Base-by-base conservation (phyloP, 257 asterid species). In the Primulina huaijiensis region DNA sequence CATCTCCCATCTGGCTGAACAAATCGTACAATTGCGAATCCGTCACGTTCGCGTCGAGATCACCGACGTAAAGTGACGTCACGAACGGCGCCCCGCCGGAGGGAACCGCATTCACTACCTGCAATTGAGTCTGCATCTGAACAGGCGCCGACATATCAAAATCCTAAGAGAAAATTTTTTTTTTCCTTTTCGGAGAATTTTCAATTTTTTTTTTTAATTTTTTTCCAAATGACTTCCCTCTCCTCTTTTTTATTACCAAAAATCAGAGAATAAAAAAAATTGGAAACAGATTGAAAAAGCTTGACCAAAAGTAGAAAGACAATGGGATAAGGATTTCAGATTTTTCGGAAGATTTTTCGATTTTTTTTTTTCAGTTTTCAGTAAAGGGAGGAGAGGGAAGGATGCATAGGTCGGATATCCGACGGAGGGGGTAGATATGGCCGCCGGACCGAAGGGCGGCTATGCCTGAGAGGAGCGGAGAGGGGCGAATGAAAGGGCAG, bases 41-140 rank as follows among this genome's bases (percentile, higher is more conserved):
- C 8, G 92, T 84, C 72, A 90, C 95, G 80, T 75, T 86, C 1
- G 40, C 72, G 14, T 93, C 98, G 43, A 93, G 90, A 83, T 93
- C 98, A 27, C 98, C 98, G 2, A 90, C 95, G 61, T 93, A 90
- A 37, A 93, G 87, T 27, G 98, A 87, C 30, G 97, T 90, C 80
- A 87, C 96, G 27, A 79, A 78, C 83, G 87, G 95, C 33, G 78
- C 84, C 59, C 79, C 81, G 20, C 75, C 85, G 5, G 75, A 55
- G 31, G 85, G 67, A 73, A 80, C 78, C 61, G 79, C 78, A 65
- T 78, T 82, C 73, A 62, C 81, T 65, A 72, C 82, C 83, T 77
- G 87, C 68, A 76, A 81, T 78, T 82, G 91, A 57, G 78, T 84
- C 87, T 86, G 93, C 74, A 71, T 86, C 88, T 91, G 97, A 74